Evolutionary conservation across 345 rosid species (phyloP), one percentile per base, ranked within the genome.

Genomic region (Acer saccharum): DNA sequence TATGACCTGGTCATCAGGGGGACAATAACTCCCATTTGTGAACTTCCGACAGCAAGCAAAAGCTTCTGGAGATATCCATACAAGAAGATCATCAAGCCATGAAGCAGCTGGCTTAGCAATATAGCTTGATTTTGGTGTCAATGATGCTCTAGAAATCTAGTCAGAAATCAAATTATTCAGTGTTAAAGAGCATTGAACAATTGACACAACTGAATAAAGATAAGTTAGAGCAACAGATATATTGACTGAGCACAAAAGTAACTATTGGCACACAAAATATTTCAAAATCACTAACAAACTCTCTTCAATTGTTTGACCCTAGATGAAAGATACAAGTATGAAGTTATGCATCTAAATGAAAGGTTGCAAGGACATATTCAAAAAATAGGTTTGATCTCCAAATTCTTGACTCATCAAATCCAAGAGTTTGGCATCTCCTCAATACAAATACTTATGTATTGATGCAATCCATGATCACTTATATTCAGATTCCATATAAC

Each of bases 71-170:
- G 98, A 96, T 80, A 96, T 73, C 99, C 99, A 96, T 65, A 94
- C 97, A 65, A 96, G 97, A 86, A 94, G 92, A 84, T 96, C 99
- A 82, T 96, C 99, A 17, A 96, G 95, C 99, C 98, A 96, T 25
- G 99, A 94, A 85, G 99, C 99, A 77, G 99, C 98, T 83, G 98
- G 97, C 90, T 91, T 96, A 69, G 99, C 99, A 81, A 96, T 90
- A 82, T 90, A 90, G 89, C 95, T 96, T 80, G 91, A 87, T 82
- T 91, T 86, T 60, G 99, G 94, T 48, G 83, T 81, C 81, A 89
- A 83, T 23, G 99, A 96, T 82, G 92, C 98, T 78, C 88, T 92
- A 48, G 98, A 78, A 79, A 96, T 96, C 99, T 94, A 54, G 69
- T 55, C 46, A 77, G 71, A 74, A 67, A 72, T 81, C 46, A 77